Evolutionary conservation across 192 early-diverging fungal genomes (phyloP).

Genomic region (Podila minutissima): DNA sequence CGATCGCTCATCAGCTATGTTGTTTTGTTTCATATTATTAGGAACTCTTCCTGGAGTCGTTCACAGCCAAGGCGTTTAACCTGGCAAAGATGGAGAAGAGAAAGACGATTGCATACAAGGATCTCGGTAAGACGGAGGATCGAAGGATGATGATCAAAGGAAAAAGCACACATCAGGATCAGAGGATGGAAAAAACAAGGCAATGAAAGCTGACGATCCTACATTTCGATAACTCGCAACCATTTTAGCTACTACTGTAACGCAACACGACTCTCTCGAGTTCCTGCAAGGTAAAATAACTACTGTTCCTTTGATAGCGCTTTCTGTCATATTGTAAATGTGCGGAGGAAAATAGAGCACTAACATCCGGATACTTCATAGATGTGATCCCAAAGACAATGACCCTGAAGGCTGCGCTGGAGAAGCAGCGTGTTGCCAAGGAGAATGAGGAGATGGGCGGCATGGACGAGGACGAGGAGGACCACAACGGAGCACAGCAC

Average conservation of each 20-base stretch:
- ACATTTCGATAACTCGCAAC: constrained; percentile 4
- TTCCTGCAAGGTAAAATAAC: constrained; percentile 42
- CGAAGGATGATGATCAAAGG: not conserved
- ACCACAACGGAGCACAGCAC: constrained; percentile 22
- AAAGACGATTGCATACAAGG: constrained; percentile 78
- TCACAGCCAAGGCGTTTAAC: constrained; percentile 69
- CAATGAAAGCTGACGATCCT: constrained; percentile 49
- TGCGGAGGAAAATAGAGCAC: not conserved
- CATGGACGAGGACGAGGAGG: constrained; percentile 48
- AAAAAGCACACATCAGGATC: not conserved
- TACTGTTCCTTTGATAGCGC: not conserved
- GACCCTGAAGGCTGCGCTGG: constrained; percentile 51
- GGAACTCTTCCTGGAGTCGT: constrained; percentile 77
- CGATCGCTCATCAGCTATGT: not conserved
- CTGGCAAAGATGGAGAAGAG: constrained; percentile 72
- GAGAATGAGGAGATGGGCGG: constrained; percentile 40
- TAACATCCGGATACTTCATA: not conserved
- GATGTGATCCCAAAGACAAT: constrained; percentile 60
- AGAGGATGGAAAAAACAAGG: constrained; percentile 15
- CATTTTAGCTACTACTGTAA: constrained; percentile 34
- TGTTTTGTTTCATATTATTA: constrained; percentile 4
- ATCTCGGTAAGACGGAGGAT: constrained; percentile 65
- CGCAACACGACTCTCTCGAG: constrained; percentile 48
- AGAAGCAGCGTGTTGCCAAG: constrained; percentile 46
- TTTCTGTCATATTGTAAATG: not conserved